Base-by-base conservation (phyloP, 352 stramenopile species). In the Phytophthora uliginosa region DNA sequence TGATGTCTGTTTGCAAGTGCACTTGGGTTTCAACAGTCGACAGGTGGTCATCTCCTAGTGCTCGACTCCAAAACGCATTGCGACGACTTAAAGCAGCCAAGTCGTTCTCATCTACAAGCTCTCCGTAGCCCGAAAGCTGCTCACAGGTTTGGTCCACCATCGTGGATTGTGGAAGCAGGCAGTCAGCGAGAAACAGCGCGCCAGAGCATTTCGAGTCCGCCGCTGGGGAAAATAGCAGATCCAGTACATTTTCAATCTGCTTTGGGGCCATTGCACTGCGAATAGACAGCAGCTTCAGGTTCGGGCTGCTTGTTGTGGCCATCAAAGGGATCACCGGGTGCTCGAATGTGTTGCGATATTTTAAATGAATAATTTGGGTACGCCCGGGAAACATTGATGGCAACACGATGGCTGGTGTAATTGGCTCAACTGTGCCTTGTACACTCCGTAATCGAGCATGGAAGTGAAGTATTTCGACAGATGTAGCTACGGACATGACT, bases 311-410 rank as follows among this genome's bases (percentile, higher is more conserved):
- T 6, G 63, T 57, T 15, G 60, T 73, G 10, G 69, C 60, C 26
- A 53, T 48, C 47, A 81, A 62, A 34, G 64, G 50, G 9, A 53
- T 72, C 17, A 88, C 68, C 15, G 58, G 51, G 59, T 89, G 80
- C 1, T 71, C 55, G 13, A 89, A 88, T 7, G 78, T 82, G 59
- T 79, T 89, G 13, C 63, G 63, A 72, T 85, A 89, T 7, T 73
- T 54, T 8, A 89, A n/a, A 12, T 80, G 71, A 48, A 85, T 50
- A 40, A 79, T 20, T 28, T 69, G 26, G 0, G 61, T 74, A 33
- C 67, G 71, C 2, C 79, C 82, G 8, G 76, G 73, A 54, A 88
- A 88, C 73, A 79, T 75, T 4, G 79, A 64, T 12, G 72, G 67
- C n/a, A 86, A 56, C 28, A 77, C 20, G 34, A 88, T 65, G 7